Evolutionary conservation across 345 rosid genomes (phyloP), one percentile per base, ranked within the genome.

Genomic region (Combretum micranthum): DNA sequence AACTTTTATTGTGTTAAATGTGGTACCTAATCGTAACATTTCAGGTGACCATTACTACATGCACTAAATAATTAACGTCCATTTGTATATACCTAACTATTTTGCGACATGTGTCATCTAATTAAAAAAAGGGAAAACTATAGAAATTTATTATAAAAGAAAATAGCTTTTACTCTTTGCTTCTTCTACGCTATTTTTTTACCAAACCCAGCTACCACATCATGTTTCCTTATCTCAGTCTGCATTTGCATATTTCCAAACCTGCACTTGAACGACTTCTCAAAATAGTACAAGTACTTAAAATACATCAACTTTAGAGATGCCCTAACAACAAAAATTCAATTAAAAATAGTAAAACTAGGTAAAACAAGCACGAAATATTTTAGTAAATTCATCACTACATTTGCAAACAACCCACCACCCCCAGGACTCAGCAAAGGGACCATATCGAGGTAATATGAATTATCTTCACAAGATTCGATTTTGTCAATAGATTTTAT

Each of bases 241-340:
- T 32, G 39, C 39, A 7, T 63, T 63, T 60, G 53, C 52, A 44
- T 60, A 48, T 44, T 65, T 44, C 60, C 66, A 20, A 57, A 25
- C 22, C 60, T 49, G 56, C 63, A 61, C 57, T 42, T 57, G 53
- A 76, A 69, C 75, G 82, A 72, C 52, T 69, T 75, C 60, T 82
- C 91, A 65, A 87, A 64, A 52, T 70, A 64, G 47, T 56, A 53
- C 80, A 87, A 51, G 64, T 82, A 80, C 67, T 77, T 82, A 2
- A 52, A 52, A 69, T 84, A 84, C 15, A 82, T 44, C 73, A 82
- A 70, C 25, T 69, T 79, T n/a, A 80, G 66, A 0, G 81, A 64
- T 52, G 78, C 72, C 12, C 76, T 74, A 32, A 64, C 53, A 55
- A 49, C 57, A 54, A 53, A 77, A 59, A 78, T 76, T 62, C 72